Conservation (phyloP, 2,329 filamentous ascomycete genomes). For the Trichoderma semiorbis region DNA sequence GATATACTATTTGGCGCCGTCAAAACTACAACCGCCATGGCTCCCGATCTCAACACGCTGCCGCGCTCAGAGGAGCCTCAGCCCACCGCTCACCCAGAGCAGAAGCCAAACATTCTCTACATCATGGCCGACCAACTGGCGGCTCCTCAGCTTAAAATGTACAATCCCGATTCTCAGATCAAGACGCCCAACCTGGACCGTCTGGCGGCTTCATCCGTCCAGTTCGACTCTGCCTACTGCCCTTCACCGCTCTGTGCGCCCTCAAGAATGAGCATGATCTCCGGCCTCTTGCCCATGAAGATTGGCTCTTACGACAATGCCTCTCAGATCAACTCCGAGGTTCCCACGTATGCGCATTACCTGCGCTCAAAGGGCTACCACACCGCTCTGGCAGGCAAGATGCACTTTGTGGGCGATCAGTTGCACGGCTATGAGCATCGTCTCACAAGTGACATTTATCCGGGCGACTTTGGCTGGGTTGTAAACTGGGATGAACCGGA, state of each 20-base stretch:
- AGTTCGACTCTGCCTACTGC: slow-evolving; percentile 93
- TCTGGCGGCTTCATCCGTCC: slow-evolving; percentile 75
- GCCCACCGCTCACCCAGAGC: slow-evolving; percentile 25
- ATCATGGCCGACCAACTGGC: slow-evolving; percentile 97
- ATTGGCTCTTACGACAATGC: slow-evolving; percentile 93
- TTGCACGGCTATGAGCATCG: slow-evolving; percentile 90
- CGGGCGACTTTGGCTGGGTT: slow-evolving; percentile 89
- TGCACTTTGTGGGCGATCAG: slow-evolving; percentile 96
- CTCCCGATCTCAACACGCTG: slow-evolving; percentile 71
- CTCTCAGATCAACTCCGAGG: slow-evolving; percentile 75
- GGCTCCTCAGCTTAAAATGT: slow-evolving; percentile 85
- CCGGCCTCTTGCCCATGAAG: slow-evolving; percentile 84
- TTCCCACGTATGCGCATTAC: slow-evolving; percentile 91
- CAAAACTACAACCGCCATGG: slow-evolving; percentile 47
- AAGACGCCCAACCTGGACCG: slow-evolving; percentile 87
- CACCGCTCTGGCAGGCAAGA: slow-evolving; percentile 88
- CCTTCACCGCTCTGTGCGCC: slow-evolving; percentile 90
- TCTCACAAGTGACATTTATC: slow-evolving; percentile 93
- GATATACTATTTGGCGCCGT: background rate
- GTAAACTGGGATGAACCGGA: slow-evolving; percentile 94
- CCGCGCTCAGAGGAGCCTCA: slow-evolving; percentile 48
- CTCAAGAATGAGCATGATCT: slow-evolving; percentile 92
- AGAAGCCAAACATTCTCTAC: slow-evolving; percentile 55
- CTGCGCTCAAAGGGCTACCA: slow-evolving; percentile 81
- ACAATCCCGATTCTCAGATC: slow-evolving; percentile 84